A percentile compares a stretch with the other conserved stretches of the same genome.
Conservation (phyloP, 2,329 filamentous ascomycete species). For the Apiospora phragmitis region DNA sequence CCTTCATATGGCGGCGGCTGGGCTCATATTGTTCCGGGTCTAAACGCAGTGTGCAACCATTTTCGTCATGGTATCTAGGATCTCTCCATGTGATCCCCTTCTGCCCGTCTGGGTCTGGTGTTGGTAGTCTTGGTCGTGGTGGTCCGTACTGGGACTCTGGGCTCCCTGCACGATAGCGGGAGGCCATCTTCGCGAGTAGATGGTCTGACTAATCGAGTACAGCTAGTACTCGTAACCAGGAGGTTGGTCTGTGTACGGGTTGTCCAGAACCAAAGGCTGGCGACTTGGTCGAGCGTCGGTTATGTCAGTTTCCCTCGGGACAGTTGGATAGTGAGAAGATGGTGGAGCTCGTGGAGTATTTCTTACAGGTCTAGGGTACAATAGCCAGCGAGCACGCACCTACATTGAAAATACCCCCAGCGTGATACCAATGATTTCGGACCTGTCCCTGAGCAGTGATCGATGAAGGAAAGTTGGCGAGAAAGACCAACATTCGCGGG, state of each 20-base stretch:
- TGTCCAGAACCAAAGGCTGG: background rate
- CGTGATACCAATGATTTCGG: too few relatives aligned
- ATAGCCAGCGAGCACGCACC: background rate
- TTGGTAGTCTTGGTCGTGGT: background rate
- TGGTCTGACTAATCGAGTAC: background rate
- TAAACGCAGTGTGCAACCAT: background rate
- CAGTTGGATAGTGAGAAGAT: background rate
- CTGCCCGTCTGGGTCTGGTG: too few relatives aligned
- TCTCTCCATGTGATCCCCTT: background rate
- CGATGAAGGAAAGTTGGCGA: too few relatives aligned
- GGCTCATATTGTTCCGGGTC: background rate
- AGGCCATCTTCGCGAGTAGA: background rate
- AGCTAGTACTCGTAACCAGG: background rate
- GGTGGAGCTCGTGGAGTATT: background rate
- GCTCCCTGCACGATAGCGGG: background rate
- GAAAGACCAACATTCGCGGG: too few relatives aligned
- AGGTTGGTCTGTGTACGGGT: background rate
- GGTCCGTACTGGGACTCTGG: background rate
- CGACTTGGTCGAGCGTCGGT: background rate
- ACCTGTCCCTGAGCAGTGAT: too few relatives aligned
- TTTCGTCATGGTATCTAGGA: background rate
- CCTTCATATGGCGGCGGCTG: fast-evolving
- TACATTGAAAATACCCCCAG: background rate
- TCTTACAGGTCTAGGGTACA: background rate
- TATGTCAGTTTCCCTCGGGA: background rate